These are phyloP conservation scores for Boletales sp. DNA, from an alignment of 768 basidiomycete genomes.

Conservation along the genomic window DNA sequence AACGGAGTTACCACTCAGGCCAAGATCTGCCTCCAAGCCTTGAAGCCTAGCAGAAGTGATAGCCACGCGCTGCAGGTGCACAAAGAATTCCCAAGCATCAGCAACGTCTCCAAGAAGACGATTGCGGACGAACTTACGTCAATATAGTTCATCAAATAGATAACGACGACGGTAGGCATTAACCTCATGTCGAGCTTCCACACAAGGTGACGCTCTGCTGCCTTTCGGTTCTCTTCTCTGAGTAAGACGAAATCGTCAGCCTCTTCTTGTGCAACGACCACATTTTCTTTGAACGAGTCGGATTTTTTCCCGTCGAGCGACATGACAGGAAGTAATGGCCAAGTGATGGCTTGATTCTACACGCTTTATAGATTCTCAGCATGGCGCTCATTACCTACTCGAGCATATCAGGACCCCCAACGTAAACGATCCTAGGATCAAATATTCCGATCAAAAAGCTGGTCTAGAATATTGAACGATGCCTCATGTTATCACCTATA, in stretches of 20 bases:
- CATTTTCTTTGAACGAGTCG: too few relatives aligned
- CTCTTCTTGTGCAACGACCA: too few relatives aligned
- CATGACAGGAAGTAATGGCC: too few relatives aligned
- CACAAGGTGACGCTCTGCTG: constrained; percentile 35
- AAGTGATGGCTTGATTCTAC: too few relatives aligned
- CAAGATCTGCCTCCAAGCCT: constrained; percentile 47
- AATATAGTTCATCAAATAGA: constrained; percentile 67
- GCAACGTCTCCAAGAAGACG: background rate
- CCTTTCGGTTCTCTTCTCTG: constrained; percentile 3
- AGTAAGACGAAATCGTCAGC: background rate
- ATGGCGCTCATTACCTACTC: too few relatives aligned
- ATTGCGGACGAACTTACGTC: constrained; percentile 39
- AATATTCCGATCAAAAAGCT: too few relatives aligned
- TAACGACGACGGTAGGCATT: constrained; percentile 53
- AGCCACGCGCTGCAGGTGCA: constrained; percentile 39
- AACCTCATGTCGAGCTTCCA: constrained; percentile 54
- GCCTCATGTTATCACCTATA: too few relatives aligned
- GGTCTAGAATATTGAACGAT: too few relatives aligned
- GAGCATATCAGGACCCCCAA: too few relatives aligned
- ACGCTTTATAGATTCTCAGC: too few relatives aligned
- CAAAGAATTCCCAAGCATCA: background rate
- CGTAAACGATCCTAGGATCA: too few relatives aligned
- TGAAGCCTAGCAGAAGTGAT: constrained; percentile 48
- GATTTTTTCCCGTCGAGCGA: too few relatives aligned
- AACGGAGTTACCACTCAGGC: constrained; percentile 36